These are phyloP conservation scores for Chaetomiaceae sp. DNA, from an alignment of 2,329 filamentous ascomycete genomes.

Conservation along the genomic window DNA sequence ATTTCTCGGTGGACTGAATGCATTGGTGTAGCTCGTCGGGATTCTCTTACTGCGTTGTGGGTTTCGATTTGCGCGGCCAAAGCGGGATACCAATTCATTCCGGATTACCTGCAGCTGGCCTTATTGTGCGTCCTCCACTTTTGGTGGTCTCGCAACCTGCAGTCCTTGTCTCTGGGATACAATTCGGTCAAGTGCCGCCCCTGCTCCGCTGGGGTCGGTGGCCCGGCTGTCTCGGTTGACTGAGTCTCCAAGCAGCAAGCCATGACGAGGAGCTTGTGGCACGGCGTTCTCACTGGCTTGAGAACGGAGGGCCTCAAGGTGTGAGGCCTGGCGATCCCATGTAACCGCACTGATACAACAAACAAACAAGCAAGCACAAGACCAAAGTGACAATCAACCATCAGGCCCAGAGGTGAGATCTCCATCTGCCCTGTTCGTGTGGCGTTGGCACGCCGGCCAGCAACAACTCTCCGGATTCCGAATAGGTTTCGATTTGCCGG, in stretches of 20 bases:
- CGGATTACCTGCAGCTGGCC: constrained; percentile 25
- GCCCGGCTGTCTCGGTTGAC: constrained; percentile 23
- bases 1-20: not conserved
- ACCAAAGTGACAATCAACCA: not conserved
- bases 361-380: not conserved
- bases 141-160: constrained; percentile 13
- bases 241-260: constrained; percentile 10
- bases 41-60: not conserved
- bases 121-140: constrained; percentile 21
- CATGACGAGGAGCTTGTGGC: constrained; percentile 13
- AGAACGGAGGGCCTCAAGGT: constrained; percentile 6
- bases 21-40: constrained; percentile 2
- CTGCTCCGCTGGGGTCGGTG: constrained; percentile 16
- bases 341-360: constrained; percentile 10
- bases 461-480: no score
- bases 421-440: no score
- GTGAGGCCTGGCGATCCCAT: constrained; percentile 11
- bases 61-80: constrained; percentile 15
- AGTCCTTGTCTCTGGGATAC: constrained; percentile 17
- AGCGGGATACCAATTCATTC: constrained; percentile 9
- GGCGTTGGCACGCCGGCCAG: no score
- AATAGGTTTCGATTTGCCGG: no score
- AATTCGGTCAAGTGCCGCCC: constrained; percentile 17
- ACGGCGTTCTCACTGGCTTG: not conserved
- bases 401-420: not conserved